phyloP scores from a whole-genome alignment of 345 rosid genomes.

The Eucalyptus pumila region DNA sequence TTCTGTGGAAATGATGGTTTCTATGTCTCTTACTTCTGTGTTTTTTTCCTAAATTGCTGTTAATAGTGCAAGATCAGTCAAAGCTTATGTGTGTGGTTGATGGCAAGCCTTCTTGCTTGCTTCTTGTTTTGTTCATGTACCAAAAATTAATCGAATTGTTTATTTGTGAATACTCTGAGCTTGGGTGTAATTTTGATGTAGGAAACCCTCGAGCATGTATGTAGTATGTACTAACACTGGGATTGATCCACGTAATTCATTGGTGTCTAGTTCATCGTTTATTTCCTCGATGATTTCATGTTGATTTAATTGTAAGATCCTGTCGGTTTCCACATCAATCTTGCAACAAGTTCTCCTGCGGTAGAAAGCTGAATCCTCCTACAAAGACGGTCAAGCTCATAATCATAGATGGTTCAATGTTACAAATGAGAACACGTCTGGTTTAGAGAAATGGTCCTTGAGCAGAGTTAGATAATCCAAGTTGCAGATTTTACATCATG shows the following conservation, averaged over 20 bases:
- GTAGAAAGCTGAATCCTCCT: not conserved
- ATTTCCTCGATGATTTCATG: not conserved
- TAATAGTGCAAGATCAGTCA: not conserved
- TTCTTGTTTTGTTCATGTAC: not conserved
- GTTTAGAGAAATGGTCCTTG: not conserved
- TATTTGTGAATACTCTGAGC: not conserved
- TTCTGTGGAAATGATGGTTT: not conserved
- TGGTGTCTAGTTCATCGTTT: not conserved
- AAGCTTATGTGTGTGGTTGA: not conserved
- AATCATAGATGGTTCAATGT: not conserved
- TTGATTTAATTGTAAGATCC: not conserved
- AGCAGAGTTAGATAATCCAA: not conserved
- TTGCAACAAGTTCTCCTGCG: not conserved
- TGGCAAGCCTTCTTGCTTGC: not conserved
- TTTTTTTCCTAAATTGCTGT: not conserved
- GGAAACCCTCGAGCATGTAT: not conserved
- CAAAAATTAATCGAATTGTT: not conserved
- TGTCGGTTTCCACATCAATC: not conserved
- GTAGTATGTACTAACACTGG: too few relatives aligned
- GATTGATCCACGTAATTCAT: accelerated
- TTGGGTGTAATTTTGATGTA: not conserved
- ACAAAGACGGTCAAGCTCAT: not conserved
- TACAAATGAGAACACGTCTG: not conserved
- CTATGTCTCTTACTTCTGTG: not conserved
- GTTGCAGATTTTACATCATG: not conserved